phyloP scores from a whole-genome alignment of 495 filamentous ascomycete genomes.

The Astrocystis sublimbata region DNA sequence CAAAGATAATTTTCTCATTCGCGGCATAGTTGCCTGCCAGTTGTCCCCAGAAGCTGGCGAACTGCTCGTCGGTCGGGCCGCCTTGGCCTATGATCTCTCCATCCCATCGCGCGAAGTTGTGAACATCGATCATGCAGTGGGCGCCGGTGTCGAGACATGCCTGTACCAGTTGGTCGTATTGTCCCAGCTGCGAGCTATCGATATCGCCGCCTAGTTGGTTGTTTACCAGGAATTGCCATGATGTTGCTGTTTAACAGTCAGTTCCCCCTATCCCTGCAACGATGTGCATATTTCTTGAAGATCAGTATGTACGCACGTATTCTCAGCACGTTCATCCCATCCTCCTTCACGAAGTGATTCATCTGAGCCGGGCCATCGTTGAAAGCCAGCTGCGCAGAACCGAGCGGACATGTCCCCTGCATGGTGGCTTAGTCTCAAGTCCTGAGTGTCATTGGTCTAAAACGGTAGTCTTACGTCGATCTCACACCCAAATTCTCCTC shows the following conservation, averaged over 20 bases:
- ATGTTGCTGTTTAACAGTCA: conserved; percentile 37
- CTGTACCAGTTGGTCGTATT: conserved; percentile 59
- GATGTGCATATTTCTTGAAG: no score
- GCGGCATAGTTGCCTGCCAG: conserved; percentile 56
- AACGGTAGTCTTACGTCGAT: conserved; percentile 40
- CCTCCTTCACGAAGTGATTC: conserved; percentile 51
- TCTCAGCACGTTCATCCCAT: conserved; percentile 54
- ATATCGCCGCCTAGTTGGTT: conserved; percentile 44
- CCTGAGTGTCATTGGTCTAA: neutral
- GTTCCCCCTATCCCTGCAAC: neutral
- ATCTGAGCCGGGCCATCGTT: conserved; percentile 50
- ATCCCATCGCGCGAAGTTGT: conserved; percentile 60
- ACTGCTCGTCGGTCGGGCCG: conserved; percentile 57
- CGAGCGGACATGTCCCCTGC: conserved; percentile 37
- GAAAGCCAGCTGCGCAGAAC: conserved; percentile 37
- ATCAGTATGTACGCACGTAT: conserved; percentile 43
- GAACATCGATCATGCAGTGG: conserved; percentile 58
- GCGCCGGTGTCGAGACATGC: conserved; percentile 58
- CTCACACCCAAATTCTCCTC: conserved; percentile 54
- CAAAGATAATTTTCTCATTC: conserved; percentile 55
- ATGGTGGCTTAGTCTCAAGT: conserved; percentile 20
- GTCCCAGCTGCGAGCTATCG: conserved; percentile 46
- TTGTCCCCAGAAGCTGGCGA: conserved; percentile 57
- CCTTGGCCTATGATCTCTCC: conserved; percentile 60
- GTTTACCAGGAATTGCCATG: conserved; percentile 56